These are phyloP conservation scores for Heterobasidion parviporum DNA, from an alignment of 1,284 basidiomycete species.

Conservation along the genomic window DNA sequence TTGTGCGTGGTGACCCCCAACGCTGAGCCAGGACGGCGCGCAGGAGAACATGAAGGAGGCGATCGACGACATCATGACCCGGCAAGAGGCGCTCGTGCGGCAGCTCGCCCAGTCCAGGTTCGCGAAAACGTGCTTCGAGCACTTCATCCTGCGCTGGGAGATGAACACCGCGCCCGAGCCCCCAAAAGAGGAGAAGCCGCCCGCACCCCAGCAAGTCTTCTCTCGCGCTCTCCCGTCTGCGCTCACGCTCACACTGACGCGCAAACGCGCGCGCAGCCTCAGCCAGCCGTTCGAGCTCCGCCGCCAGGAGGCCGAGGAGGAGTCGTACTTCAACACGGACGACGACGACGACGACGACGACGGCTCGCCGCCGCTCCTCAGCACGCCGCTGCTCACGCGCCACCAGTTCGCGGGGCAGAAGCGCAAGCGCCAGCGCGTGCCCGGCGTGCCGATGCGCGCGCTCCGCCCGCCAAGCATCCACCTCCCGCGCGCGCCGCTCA, in stretches of 20 bases:
- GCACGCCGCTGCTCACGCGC: constrained; percentile 20
- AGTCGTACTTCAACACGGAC: constrained; percentile 86
- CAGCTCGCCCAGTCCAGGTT: constrained; percentile 55
- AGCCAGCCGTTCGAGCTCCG: constrained; percentile 1
- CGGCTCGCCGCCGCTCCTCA: constrained; percentile 18
- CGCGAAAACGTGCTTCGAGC: constrained; percentile 62
- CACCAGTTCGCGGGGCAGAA: constrained; percentile 33
- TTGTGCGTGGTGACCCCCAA: constrained; percentile 4
- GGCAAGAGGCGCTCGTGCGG: constrained; percentile 60
- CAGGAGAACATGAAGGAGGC: constrained; percentile 86
- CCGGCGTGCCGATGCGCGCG: constrained; percentile 17
- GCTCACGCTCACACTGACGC: background rate
- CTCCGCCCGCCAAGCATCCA: constrained; percentile 8
- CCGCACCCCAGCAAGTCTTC: constrained; percentile 35
- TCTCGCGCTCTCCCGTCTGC: constrained; percentile 1
- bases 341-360: constrained; percentile 62
- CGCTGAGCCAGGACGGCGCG: background rate
- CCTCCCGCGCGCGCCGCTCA: constrained; percentile 37
- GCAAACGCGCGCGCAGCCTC: background rate
- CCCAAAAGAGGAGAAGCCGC: constrained; percentile 36
- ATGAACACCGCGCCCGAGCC: constrained; percentile 86
- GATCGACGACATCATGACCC: constrained; percentile 80
- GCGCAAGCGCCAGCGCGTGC: constrained; percentile 38
- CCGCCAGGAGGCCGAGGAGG: constrained; percentile 65
- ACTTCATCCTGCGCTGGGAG: constrained; percentile 78